phyloP scores from a whole-genome alignment of 2,329 filamentous ascomycete species.

The Mariannaea elegans region DNA sequence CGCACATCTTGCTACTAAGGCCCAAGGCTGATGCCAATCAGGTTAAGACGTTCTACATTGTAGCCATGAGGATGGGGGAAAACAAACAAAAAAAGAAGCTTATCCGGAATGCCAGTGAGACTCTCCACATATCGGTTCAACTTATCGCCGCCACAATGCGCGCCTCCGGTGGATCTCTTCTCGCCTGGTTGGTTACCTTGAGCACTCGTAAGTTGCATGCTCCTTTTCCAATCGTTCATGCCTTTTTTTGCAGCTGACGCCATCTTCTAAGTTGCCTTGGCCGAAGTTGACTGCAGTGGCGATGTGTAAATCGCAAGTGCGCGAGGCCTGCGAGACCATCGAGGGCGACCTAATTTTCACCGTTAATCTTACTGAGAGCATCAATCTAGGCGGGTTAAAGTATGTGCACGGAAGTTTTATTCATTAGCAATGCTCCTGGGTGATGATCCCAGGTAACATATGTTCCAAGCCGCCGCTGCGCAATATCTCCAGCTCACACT shows the following conservation, averaged over 20 bases:
- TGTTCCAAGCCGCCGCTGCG: neutral
- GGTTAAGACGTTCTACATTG: too few relatives aligned
- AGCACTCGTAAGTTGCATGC: neutral
- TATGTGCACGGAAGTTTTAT: neutral
- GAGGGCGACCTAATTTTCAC: neutral
- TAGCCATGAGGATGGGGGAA: too few relatives aligned
- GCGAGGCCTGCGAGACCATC: neutral
- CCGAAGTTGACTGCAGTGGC: neutral
- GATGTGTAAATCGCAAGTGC: neutral
- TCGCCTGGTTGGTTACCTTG: neutral
- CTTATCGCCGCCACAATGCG: neutral
- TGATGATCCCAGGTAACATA: neutral
- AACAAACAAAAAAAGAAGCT: neutral
- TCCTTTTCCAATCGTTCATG: neutral
- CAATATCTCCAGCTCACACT: slow-evolving; percentile 3
- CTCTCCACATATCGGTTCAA: neutral
- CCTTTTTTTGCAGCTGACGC: neutral
- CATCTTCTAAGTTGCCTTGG: neutral
- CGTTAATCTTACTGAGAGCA: neutral
- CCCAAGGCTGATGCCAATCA: too few relatives aligned
- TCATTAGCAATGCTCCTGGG: neutral
- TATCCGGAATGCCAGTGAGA: neutral
- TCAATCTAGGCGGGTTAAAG: neutral
- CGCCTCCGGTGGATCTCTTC: neutral
- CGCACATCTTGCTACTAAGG: too few relatives aligned